Percentiles rank a stretch among this genome's conserved stretches.
These are phyloP conservation scores for Rhodotorula toruloides DNA, from an alignment of 768 basidiomycete genomes.

Conservation along the genomic window DNA sequence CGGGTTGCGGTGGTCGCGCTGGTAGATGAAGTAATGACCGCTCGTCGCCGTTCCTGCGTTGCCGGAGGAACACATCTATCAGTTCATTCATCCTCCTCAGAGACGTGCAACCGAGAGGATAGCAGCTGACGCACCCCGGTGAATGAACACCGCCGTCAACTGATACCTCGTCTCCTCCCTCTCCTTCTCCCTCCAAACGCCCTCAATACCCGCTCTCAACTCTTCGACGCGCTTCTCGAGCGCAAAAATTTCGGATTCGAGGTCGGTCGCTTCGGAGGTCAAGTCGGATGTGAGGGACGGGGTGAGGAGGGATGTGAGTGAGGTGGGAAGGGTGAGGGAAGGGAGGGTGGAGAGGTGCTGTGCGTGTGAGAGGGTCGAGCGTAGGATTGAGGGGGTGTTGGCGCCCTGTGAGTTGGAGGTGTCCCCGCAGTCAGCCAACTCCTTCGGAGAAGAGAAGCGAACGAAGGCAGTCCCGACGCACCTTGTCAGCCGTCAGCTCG, in stretches of 20 bases:
- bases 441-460: too few relatives aligned
- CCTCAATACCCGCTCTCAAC: constrained; percentile 64
- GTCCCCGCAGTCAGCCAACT: not conserved
- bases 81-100: not conserved
- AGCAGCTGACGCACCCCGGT: constrained; percentile 65
- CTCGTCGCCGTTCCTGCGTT: constrained; percentile 42
- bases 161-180: constrained; percentile 64
- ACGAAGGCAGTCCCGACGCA: too few relatives aligned
- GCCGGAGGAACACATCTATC: not conserved
- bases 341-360: not conserved
- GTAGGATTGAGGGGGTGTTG: not conserved
- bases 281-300: not conserved
- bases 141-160: constrained; percentile 85
- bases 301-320: not conserved
- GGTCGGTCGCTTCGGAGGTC: constrained; percentile 50
- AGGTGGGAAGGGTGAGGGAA: too few relatives aligned
- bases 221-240: constrained; percentile 45
- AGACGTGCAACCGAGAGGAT: not conserved
- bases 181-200: constrained; percentile 64
- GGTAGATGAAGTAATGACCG: constrained; percentile 90
- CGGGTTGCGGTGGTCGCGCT: constrained; percentile 53
- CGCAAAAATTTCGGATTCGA: constrained; percentile 59
- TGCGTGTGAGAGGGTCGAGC: not conserved
- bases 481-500: constrained; percentile 21
- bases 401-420: not conserved